A percentile compares a stretch with the other conserved stretches of the same genome.
Conservation (phyloP, 441 rosid species). For the Populus trichocarpa region DNA sequence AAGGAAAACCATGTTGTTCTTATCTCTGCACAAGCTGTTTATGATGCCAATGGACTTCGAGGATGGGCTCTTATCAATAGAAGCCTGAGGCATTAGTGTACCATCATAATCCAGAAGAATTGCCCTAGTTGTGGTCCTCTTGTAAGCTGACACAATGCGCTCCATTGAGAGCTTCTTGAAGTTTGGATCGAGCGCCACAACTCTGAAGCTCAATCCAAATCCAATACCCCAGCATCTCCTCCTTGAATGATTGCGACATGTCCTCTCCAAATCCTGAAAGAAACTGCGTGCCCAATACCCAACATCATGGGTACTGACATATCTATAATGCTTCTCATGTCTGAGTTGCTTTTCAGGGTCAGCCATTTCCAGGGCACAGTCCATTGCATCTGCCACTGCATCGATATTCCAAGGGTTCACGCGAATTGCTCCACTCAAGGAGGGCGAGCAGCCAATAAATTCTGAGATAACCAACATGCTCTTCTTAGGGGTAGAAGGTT, state of each 20-base stretch:
- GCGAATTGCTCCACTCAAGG: constrained; percentile 68
- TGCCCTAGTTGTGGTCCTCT: constrained; percentile 63
- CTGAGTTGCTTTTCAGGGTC: constrained; percentile 64
- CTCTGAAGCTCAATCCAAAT: constrained; percentile 13
- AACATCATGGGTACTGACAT: constrained; percentile 69
- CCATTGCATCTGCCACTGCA: constrained; percentile 73
- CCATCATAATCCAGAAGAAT: constrained; percentile 92
- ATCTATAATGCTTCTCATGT: constrained; percentile 73
- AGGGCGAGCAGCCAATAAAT: constrained; percentile 76
- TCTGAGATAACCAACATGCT: constrained; percentile 72
- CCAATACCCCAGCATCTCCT: constrained; percentile 69
- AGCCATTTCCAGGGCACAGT: constrained; percentile 45
- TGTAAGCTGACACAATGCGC: constrained; percentile 78
- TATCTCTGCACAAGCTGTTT: constrained; percentile 61
- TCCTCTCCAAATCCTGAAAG: constrained; percentile 64
- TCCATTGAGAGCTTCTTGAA: constrained; percentile 36
- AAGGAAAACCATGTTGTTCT: constrained; percentile 66
- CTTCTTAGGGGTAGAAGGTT: constrained; percentile 45
- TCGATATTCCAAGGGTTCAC: constrained; percentile 75
- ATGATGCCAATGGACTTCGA: constrained; percentile 56
- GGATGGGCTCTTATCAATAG: constrained; percentile 74
- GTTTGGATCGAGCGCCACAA: background rate
- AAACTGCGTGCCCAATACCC: constrained; percentile 78
- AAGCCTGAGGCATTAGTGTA: constrained; percentile 80
- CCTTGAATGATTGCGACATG: constrained; percentile 49